These are phyloP conservation scores for Amoebophrya sp. DNA, from an alignment of 169 alveolate genomes.

Conservation along the genomic window DNA sequence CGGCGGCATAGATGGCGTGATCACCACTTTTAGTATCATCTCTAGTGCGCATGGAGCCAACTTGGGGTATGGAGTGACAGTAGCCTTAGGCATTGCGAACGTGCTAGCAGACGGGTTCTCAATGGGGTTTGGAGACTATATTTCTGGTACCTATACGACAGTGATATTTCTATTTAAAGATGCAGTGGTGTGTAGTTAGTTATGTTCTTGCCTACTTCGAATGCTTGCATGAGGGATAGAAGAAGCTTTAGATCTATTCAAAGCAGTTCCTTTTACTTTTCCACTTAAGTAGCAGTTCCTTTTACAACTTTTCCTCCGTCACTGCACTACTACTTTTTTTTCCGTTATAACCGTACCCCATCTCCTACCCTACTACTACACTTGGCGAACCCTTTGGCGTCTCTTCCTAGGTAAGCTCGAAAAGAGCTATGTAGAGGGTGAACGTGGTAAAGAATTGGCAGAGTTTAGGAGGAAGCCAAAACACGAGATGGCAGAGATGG, in stretches of 20 bases:
- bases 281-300: too few relatives aligned
- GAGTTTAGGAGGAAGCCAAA: not conserved
- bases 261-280: too few relatives aligned
- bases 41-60: not conserved
- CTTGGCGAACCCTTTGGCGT: too few relatives aligned
- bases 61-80: not conserved
- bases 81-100: not conserved
- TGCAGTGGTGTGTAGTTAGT: too few relatives aligned
- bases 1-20: slow-evolving; percentile 23
- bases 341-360: too few relatives aligned
- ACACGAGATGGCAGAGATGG: slow-evolving; percentile 23
- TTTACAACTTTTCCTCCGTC: too few relatives aligned
- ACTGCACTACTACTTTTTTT: too few relatives aligned
- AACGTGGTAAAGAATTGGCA: not conserved
- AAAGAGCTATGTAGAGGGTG: not conserved
- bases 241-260: too few relatives aligned
- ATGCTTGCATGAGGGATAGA: too few relatives aligned
- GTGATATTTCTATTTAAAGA: too few relatives aligned
- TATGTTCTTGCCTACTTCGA: too few relatives aligned
- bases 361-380: too few relatives aligned
- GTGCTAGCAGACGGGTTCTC: not conserved
- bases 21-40: not conserved
- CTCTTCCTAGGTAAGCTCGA: not conserved
- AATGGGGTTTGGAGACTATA: not conserved
- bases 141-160: not conserved